Percentiles rank a stretch among this genome's conserved stretches.
Evolutionary conservation across 495 filamentous ascomycete species (phyloP).

Genomic region (Neohortaea acidophila): DNA sequence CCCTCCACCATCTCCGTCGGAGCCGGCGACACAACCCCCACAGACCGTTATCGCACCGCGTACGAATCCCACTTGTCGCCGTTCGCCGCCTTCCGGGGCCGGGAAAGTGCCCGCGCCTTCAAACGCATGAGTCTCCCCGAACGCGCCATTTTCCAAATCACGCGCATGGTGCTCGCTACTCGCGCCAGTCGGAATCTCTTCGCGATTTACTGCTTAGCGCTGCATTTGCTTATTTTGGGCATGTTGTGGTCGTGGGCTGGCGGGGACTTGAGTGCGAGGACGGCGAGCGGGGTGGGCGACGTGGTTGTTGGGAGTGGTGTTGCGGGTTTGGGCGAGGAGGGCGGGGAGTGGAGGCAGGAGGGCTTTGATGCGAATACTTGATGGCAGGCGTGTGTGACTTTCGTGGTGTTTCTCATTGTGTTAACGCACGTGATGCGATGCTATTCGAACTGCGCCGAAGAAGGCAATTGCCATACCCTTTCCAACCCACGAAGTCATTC

Average conservation of each 20-base stretch:
- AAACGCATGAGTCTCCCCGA: constrained; percentile 89
- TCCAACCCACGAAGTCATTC: too few species aligned
- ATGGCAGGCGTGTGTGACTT: too few species aligned
- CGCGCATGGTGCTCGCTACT: constrained; percentile 77
- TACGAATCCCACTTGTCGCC: constrained; percentile 93
- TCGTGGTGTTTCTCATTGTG: too few species aligned
- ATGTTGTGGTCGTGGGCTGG: constrained; percentile 75
- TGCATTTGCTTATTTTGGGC: constrained; percentile 74
- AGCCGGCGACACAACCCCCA: constrained; percentile 38
- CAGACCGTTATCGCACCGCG: constrained; percentile 76
- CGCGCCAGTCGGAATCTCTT: constrained; percentile 86
- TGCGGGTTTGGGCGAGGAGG: constrained; percentile 11
- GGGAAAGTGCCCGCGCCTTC: constrained; percentile 83
- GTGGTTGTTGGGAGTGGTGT: constrained; percentile 28
- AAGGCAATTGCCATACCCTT: too few species aligned
- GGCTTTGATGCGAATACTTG: constrained; percentile 10
- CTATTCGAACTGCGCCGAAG: too few species aligned
- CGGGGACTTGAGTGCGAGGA: constrained; percentile 23
- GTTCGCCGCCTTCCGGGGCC: constrained; percentile 84
- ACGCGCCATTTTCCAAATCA: constrained; percentile 76
- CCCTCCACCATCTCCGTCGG: constrained; percentile 30
- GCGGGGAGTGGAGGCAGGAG: constrained; percentile 15
- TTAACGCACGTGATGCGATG: too few species aligned
- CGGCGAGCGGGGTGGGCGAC: too few species aligned
- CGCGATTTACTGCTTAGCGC: constrained; percentile 77